Conservation (phyloP, 129 eudicot genomes). For the Mikania micrantha region DNA sequence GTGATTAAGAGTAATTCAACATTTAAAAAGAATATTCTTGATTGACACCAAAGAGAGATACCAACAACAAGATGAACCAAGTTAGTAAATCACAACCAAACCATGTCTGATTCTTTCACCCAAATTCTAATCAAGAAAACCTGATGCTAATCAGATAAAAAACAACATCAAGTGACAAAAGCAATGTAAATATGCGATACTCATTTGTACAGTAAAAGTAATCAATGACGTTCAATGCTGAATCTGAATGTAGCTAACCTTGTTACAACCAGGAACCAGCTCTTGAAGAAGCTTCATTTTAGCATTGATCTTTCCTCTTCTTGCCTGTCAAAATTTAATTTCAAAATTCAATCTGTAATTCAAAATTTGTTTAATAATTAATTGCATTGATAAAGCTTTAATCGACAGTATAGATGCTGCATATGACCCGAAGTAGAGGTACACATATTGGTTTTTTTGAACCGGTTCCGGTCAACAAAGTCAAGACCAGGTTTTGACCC, state of each 20-base stretch:
- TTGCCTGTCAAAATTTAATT: conserved; percentile 44
- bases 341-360: neutral
- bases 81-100: neutral
- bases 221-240: neutral
- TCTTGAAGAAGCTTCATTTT: conserved; percentile 96
- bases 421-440: no score
- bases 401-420: no score
- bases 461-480: no score
- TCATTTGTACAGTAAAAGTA: conserved; percentile 13
- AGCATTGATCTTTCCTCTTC: conserved; percentile 97
- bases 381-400: conserved; percentile 16
- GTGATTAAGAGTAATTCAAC: neutral
- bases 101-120: neutral
- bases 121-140: neutral
- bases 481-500: no score
- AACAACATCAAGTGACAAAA: neutral
- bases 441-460: no score
- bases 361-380: neutral
- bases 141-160: neutral
- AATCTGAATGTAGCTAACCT: conserved; percentile 40
- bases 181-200: conserved; percentile 4
- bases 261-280: conserved; percentile 97
- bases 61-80: neutral
- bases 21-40: neutral
- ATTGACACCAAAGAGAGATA: neutral